Evolutionary conservation across 2,329 filamentous ascomycete species (phyloP).

Genomic region (Pseudopithomyces maydicus): DNA sequence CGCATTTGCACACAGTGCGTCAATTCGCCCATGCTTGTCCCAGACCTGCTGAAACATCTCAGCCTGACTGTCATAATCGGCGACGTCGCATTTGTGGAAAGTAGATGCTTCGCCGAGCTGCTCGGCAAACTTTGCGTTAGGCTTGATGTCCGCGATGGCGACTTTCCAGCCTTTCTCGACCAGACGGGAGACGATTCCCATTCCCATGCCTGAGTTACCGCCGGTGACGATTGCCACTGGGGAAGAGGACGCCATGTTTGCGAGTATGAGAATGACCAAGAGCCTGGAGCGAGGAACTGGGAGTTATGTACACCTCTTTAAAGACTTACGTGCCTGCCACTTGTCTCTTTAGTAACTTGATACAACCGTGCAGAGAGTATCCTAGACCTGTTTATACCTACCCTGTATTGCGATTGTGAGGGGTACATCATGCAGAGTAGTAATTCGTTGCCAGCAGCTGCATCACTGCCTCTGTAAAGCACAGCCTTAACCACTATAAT

Average conservation of each 20-base stretch:
- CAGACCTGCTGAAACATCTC: constrained; percentile 52
- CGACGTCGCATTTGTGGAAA: constrained; percentile 29
- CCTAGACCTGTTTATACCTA: no score
- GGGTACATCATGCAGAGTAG: no score
- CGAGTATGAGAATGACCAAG: neutral
- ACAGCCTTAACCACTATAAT: no score
- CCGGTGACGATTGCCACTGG: constrained; percentile 36
- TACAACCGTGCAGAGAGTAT: no score
- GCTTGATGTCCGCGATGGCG: constrained; percentile 33
- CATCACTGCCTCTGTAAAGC: no score
- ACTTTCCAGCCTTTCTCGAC: constrained; percentile 33
- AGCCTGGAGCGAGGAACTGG: neutral
- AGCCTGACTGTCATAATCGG: constrained; percentile 49
- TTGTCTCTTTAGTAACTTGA: no score
- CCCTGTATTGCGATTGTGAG: no score
- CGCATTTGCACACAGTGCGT: constrained; percentile 58
- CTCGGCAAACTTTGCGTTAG: constrained; percentile 24
- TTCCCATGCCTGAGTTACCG: constrained; percentile 34
- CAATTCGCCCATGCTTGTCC: constrained; percentile 53
- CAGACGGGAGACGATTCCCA: constrained; percentile 22
- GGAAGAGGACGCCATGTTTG: constrained; percentile 16
- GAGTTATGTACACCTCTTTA: neutral
- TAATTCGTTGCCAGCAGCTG: no score
- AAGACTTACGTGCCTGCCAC: neutral
- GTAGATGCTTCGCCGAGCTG: constrained; percentile 32